Base-by-base conservation (phyloP, 495 filamentous ascomycete genomes). In the Penicillium simplicissimum region DNA sequence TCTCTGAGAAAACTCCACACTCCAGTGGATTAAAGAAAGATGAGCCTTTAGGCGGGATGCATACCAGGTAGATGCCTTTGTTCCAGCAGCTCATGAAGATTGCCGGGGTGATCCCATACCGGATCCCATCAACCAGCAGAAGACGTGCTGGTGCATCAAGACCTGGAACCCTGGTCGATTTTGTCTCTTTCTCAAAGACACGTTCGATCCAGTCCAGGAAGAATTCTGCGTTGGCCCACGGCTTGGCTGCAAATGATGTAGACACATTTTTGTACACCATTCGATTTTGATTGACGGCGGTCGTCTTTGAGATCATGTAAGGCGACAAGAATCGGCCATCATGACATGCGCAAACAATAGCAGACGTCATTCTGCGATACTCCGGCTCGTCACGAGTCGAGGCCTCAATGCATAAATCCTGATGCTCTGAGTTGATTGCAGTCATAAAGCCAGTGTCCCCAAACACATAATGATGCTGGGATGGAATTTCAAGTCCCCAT, bases 1-100 rank as follows among this genome's bases (percentile, higher is more conserved):
- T 45, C 9, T 23, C 21, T 3, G 42, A 45, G 4, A 52, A 52
- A 1, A 52, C 23, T n/a, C 48, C 31, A 19, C 48, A 52, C 48
- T 52, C 48, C 14, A 52, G 25, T 6, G 48, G 48, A 17, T 52
- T 52, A 25, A 52, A 34, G n/a, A 52, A 52, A 3, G 25, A 2
- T 8, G 48, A 52, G 5, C 48, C 48, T 19, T 28, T 52, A 11
- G 31, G 48, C 31, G 48, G 48, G 4, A 52, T 52, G n/a, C 48
- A 52, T 0, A 19, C 13, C 31, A 52, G 11, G 31, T 52, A 52
- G 13, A 52, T 52, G n/a, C 25, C 48, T 33, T 28, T 52, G 1
- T 33, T 31, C 25, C 25, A 52, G 2, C 48, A 52, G 31, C 31
- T 52, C 48, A 52, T 52, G 48, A 52, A 52, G 8, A 52, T 34